A percentile compares a stretch with the other conserved stretches of the same genome.
phyloP scores from a whole-genome alignment of 2,329 filamentous ascomycete species.

The Xylariaceae sp. region DNA sequence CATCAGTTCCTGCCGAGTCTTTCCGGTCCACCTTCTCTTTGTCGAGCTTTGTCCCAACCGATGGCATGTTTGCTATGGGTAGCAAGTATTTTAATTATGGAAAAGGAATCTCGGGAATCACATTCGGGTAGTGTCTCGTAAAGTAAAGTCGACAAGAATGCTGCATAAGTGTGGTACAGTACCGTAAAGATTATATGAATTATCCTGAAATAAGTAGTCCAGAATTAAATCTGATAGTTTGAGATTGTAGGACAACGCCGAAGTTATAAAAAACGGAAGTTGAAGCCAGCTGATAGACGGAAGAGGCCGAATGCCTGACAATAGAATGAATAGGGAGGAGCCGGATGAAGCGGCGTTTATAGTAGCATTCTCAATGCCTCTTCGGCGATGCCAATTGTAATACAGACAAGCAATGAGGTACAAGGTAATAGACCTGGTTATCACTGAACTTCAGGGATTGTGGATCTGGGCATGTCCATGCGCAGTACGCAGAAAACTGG shows the following conservation, averaged over 20 bases:
- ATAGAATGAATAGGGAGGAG: slow-evolving; percentile 8
- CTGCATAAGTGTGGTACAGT: not conserved
- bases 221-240: not conserved
- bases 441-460: not conserved
- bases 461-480: slow-evolving; percentile 7
- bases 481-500: slow-evolving; percentile 20
- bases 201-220: slow-evolving; percentile 1
- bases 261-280: slow-evolving; percentile 1
- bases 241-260: slow-evolving; percentile 12
- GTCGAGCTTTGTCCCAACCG: slow-evolving; percentile 18
- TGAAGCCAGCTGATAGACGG: slow-evolving; percentile 6
- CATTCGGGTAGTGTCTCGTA: not conserved
- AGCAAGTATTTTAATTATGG: not conserved
- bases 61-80: slow-evolving; percentile 23
- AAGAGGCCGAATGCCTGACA: slow-evolving; percentile 14
- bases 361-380: not conserved
- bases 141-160: not conserved
- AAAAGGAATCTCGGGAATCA: not conserved
- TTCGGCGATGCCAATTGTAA: not conserved
- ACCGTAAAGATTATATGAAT: not conserved
- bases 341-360: slow-evolving; percentile 14
- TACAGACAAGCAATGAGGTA: slow-evolving; percentile 1
- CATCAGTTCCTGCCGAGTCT: slow-evolving; percentile 23
- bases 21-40: slow-evolving; percentile 25
- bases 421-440: not conserved